Evolutionary conservation across 2,329 filamentous ascomycete species (phyloP).

Genomic region (Aspergillus sp.): DNA sequence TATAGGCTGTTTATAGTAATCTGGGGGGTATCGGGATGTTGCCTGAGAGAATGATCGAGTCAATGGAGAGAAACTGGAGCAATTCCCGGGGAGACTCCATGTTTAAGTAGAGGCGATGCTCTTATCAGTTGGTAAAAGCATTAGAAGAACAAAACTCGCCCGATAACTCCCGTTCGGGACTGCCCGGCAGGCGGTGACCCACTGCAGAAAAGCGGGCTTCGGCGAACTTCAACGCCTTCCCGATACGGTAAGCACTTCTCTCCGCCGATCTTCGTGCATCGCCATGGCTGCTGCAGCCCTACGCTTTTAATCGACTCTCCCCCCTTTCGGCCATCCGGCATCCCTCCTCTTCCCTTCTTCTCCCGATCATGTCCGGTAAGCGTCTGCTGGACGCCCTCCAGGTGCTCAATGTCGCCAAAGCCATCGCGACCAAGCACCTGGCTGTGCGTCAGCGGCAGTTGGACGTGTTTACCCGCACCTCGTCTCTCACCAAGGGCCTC

Average conservation of each 20-base stretch:
- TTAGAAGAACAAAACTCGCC: neutral
- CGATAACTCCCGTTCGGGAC: conserved; percentile 7
- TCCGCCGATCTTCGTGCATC: neutral
- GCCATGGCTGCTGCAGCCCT: neutral
- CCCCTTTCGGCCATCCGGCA: neutral
- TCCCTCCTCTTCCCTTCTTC: neutral
- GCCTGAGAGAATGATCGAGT: neutral
- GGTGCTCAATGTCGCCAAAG: conserved; percentile 66
- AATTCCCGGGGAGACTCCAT: neutral
- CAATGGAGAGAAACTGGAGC: neutral
- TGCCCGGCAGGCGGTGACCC: conserved; percentile 10
- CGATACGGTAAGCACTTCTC: neutral
- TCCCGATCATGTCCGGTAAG: conserved; percentile 52
- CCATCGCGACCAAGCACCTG: conserved; percentile 63
- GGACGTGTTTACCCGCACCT: conserved; percentile 62
- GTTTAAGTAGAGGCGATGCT: neutral
- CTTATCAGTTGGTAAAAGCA: conserved; percentile 10
- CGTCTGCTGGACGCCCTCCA: conserved; percentile 69
- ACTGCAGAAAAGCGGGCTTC: conserved; percentile 12
- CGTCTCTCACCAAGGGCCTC: conserved; percentile 61
- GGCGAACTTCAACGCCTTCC: conserved; percentile 1
- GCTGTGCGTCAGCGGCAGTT: conserved; percentile 59
- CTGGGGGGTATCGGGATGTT: neutral
- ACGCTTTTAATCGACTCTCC: too few species aligned
- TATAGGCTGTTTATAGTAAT: neutral